Base-by-base conservation (phyloP, 176 grass and related monocot genomes). In the Thalia dealbata region DNA sequence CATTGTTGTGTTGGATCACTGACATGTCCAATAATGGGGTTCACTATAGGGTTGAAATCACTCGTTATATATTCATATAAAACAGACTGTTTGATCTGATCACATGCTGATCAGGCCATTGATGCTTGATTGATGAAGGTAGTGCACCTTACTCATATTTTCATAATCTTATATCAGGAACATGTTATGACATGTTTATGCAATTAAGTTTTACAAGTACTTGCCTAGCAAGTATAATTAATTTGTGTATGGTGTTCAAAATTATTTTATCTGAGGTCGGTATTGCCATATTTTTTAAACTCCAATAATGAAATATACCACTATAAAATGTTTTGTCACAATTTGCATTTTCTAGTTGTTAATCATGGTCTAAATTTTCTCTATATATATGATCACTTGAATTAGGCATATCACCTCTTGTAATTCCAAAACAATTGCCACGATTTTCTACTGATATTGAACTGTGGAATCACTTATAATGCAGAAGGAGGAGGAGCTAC, bases 401-500 rank as follows among this genome's bases (percentile, higher is more conserved):
- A 58, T 58, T 21, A n/a, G 13, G 10, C 6, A n/a, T 23, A 19
- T 19, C 25, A 7, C 22, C 45, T 48, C 45, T 48, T 11, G 9
- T 68, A 13, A 13, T 68, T 68, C 19, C 21, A 63, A 19, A 43
- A 44, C 21, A 68, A 26, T 43, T 32, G 1, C 14, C 14, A 6
- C 38, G 1, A 10, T 44, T 43, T 43, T 43, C 21, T 42, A 13
- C 14, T 68, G 65, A 2, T 19, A 42, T 44, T 14, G 0, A 68
- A 68, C 21, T 68, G 38, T 62, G 28, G 19, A 35, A 38, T 69
- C 43, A 84, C 73, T 76, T 61, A 32, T 67, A 78, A 85, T 86
- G 55, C 78, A 97, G 95, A 88, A 79, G 83, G 95, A 97, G 75
- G 95, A 97, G 77, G 85, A 80, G 10, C 70, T 97, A 59, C 85